Base-by-base conservation (phyloP, 345 rosid genomes). In the Firmiana major region DNA sequence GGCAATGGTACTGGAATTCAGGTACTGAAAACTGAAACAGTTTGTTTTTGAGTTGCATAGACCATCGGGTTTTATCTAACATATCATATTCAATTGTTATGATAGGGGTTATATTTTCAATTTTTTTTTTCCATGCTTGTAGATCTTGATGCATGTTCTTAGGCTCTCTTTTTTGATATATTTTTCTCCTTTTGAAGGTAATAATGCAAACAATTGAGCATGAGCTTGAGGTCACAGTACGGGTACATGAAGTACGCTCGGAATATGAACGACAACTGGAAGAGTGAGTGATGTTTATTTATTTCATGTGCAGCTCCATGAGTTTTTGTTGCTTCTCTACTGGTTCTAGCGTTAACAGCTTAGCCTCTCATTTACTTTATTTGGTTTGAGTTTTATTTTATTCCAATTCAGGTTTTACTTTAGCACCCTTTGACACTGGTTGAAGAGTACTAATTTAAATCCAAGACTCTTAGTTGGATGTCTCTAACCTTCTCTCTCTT, bases 191-290 rank as follows among this genome's bases (percentile, higher is more conserved):
- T 43, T 63, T 57, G 79, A 83, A 96, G 99, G 92, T 93, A 76
- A 76, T 96, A 79, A 90, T 94, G 93, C 94, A 87, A 81, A 83
- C 91, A 54, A 88, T 96, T 85, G 99, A 94, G 85, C 97, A 96
- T 83, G 99, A 96, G 75, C 93, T 94, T 78, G 99, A 96, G 89
- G 92, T 96, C 78, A 92, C 87, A 53, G 88, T 96, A 9, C 89
- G 93, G 71, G 95, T 96, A 38, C 93, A 92, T 76, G 99, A 94
- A 91, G 99, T 93, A 54, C 97, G 99, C 31, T 79, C 93, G 62
- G 97, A 88, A 76, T 92, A 96, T 75, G 98, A 89, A 79, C 92
- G 92, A 75, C 98, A 94, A 85, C 86, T 92, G 86, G 92, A 96
- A 87, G 99, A 89, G 98, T 96, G 85, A 87, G 99, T 86, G 71